These are phyloP conservation scores for Trichophyton schoenleinii DNA, from an alignment of 2,329 filamentous ascomycete species.

Conservation along the genomic window DNA sequence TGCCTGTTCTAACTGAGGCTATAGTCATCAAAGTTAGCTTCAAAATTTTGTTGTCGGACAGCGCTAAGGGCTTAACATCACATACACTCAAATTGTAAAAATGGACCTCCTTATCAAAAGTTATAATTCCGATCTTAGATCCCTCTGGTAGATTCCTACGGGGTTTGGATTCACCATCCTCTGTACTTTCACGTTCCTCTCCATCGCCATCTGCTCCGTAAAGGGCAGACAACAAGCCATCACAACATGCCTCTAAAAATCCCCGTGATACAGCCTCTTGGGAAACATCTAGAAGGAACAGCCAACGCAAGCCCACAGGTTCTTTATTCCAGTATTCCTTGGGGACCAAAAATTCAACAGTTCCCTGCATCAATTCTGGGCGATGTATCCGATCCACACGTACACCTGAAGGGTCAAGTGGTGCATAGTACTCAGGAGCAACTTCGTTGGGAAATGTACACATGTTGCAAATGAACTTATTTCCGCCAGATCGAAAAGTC, in stretches of 20 bases:
- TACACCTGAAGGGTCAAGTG: conserved; percentile 73
- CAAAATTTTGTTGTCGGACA: conserved; percentile 6
- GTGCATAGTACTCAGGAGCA: conserved; percentile 79
- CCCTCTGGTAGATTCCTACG: conserved; percentile 56
- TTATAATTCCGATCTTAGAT: conserved; percentile 85
- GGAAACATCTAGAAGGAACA: conserved; percentile 89
- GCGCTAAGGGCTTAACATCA: conserved; percentile 15
- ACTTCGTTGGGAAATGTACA: conserved; percentile 97
- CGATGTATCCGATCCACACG: conserved; percentile 79
- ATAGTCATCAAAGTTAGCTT: conserved; percentile 17
- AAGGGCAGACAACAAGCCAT: conserved; percentile 71
- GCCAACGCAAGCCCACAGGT: conserved; percentile 71
- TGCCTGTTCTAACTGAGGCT: conserved; percentile 67
- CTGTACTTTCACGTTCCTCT: conserved; percentile 27
- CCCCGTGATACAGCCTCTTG: conserved; percentile 85
- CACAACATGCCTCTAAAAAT: conserved; percentile 79
- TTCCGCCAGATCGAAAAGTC: conserved; percentile 87
- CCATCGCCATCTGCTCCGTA: conserved; percentile 50
- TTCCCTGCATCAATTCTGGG: conserved; percentile 79
- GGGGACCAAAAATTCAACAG: conserved; percentile 90
- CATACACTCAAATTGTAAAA: conserved; percentile 89
- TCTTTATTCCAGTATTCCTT: conserved; percentile 98
- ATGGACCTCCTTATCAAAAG: conserved; percentile 91
- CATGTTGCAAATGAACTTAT: conserved; percentile 96
- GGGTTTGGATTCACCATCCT: conserved; percentile 41